A percentile compares a stretch with the other conserved stretches of the same genome.
These are phyloP conservation scores for Trapa incisa DNA, from an alignment of 345 rosid species.

Conservation along the genomic window DNA sequence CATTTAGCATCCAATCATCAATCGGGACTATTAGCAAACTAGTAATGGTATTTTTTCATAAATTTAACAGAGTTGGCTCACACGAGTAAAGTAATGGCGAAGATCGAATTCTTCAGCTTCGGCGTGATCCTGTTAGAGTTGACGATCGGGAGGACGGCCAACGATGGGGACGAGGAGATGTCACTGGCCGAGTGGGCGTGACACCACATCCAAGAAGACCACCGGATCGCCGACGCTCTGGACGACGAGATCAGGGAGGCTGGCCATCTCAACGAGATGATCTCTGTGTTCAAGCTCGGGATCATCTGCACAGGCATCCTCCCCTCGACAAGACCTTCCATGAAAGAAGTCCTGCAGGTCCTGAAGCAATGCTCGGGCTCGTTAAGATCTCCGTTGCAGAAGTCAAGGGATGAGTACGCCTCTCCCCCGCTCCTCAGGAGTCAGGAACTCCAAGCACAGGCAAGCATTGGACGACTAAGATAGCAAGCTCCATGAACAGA, in stretches of 20 bases:
- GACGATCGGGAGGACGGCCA: conserved; percentile 45
- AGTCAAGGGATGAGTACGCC: conserved; percentile 4
- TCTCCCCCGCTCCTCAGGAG: conserved; percentile 11
- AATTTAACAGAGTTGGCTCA: conserved; percentile 34
- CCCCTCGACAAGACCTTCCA: conserved; percentile 42
- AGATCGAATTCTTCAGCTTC: conserved; percentile 54
- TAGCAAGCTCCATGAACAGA: background rate
- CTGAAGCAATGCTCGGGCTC: conserved; percentile 10
- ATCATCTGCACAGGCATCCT: conserved; percentile 29
- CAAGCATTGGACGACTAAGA: background rate
- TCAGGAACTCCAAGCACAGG: conserved; percentile 4
- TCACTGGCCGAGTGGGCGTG: conserved; percentile 57
- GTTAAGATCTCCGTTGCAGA: background rate
- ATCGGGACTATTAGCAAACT: too few species aligned
- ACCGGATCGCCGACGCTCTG: conserved; percentile 19
- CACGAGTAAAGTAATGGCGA: conserved; percentile 40
- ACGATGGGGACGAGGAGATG: conserved; percentile 31
- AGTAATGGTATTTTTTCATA: background rate
- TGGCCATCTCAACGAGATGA: conserved; percentile 28
- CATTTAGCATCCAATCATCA: background rate
- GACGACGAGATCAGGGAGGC: conserved; percentile 30
- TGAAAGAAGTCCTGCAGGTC: conserved; percentile 38
- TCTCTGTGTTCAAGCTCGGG: conserved; percentile 42
- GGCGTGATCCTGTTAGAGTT: conserved; percentile 61
- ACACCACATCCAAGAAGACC: conserved; percentile 23